phyloP scores from a whole-genome alignment of 73 alveolate species.

The Paraurostyla sp. region DNA sequence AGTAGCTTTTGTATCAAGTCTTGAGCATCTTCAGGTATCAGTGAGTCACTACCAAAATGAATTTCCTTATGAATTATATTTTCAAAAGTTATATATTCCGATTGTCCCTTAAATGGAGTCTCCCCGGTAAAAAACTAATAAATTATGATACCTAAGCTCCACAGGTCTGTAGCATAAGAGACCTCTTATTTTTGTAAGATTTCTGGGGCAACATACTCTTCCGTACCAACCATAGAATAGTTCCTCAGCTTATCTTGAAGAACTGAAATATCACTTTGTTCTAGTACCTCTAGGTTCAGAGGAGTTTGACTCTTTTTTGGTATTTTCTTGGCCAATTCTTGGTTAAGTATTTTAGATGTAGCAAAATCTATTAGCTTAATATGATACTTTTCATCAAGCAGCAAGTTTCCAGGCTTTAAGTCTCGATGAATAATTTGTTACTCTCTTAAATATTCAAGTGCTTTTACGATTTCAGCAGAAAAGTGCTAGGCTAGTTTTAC shows the following conservation, averaged over 20 bases:
- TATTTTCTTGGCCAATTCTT: conserved; percentile 48
- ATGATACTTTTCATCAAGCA: conserved; percentile 79
- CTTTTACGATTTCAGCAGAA: conserved; percentile 80
- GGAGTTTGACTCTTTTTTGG: conserved; percentile 64
- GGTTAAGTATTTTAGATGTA: conserved; percentile 68
- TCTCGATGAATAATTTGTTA: conserved; percentile 80
- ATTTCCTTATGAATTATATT: conserved; percentile 62
- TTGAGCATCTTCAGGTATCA: conserved; percentile 80
- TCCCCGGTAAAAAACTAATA: conserved; percentile 73
- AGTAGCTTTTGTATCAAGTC: conserved; percentile 79
- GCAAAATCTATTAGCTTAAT: conserved; percentile 82
- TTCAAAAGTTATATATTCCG: conserved; percentile 74
- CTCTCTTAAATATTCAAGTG: conserved; percentile 70
- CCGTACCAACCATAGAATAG: conserved; percentile 83
- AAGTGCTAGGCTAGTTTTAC: conserved; percentile 60
- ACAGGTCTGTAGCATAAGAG: conserved; percentile 78
- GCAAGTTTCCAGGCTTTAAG: conserved; percentile 80
- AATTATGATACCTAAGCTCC: conserved; percentile 86
- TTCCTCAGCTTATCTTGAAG: conserved; percentile 64
- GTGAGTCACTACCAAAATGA: conserved; percentile 51
- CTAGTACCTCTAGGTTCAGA: not conserved
- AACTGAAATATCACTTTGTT: conserved; percentile 52
- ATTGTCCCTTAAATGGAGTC: conserved; percentile 81
- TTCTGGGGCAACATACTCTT: conserved; percentile 85
- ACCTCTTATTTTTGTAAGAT: conserved; percentile 67